Evolutionary conservation across 2,329 filamentous ascomycete species (phyloP), one percentile per base, ranked within the genome.

Genomic region (Neopestalotiopsis sp.): DNA sequence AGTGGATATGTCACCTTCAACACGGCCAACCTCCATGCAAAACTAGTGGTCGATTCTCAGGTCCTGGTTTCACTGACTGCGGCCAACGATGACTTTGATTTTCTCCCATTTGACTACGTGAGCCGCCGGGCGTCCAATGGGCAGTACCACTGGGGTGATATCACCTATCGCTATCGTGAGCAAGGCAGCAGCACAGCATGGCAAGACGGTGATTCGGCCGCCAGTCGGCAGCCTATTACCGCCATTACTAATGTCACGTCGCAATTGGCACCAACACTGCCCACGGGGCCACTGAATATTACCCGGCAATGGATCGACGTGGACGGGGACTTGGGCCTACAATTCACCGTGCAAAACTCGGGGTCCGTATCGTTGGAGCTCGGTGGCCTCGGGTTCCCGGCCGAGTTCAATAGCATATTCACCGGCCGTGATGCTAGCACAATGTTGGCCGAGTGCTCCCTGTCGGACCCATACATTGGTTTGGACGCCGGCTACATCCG

Each of bases 341-440:
- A 80, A 17, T 85, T 89, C 74, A 87, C 82, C 2, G 71, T 89
- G 24, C 79, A 78, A 10, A 90, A 89, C 69, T 76, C 75, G 0
- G 83, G 76, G 0, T 71, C 73, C 0, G 70, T 74, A 0, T 69
- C 78, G 0, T 68, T 90, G 2, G 88, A 90, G 69, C 76, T 90
- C 4, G 88, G 88, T 1, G 84, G 84, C 62, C 79, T 90, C 1
- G 88, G 88, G 0, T 84, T 90, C 65, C 88, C 88, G 0, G 82
- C 87, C 24, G 86, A 89, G 74, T 88, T 90, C 79, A 90, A 90
- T 78, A 90, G 85, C 75, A 89, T 90, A 72, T 90, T 90, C 73
- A 88, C 83, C 13, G 80, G 81, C 59, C 82, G 86, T 9, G 76
- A 78, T 1, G 82, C 86, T 0, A 77, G 78, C 2, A 83, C 87